Percentiles rank a stretch among this genome's conserved stretches.
Evolutionary conservation across 768 basidiomycete species (phyloP).

Genomic region (Mycena floridula): DNA sequence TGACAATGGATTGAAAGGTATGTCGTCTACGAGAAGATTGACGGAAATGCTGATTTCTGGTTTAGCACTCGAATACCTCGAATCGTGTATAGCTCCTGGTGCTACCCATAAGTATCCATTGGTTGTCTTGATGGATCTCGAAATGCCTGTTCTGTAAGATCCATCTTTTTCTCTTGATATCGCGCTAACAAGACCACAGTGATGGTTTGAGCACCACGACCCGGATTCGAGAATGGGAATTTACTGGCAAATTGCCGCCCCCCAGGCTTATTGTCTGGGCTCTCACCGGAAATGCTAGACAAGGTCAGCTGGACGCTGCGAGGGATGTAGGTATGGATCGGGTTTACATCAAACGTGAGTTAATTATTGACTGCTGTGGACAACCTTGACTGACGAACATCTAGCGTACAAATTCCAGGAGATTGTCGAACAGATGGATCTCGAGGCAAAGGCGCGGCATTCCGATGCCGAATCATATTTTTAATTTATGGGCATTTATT

Average conservation of each 20-base stretch:
- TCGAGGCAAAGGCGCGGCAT: too few relatives aligned
- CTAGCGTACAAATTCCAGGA: too few relatives aligned
- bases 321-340: conserved; percentile 7
- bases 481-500: too few relatives aligned
- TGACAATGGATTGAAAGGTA: conserved; percentile 7
- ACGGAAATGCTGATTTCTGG: too few relatives aligned
- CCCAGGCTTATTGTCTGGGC: conserved; percentile 3
- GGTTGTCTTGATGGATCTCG: conserved; percentile 5
- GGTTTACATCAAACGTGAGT: conserved; percentile 7
- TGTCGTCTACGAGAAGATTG: too few relatives aligned
- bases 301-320: conserved; percentile 4
- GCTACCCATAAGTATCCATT: conserved; percentile 1
- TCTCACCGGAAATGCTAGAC: conserved; percentile 5
- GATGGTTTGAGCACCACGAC: conserved; percentile 3
- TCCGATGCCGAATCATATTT: too few relatives aligned
- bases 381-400: too few relatives aligned
- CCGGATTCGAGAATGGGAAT: conserved; percentile 5
- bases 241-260: conserved; percentile 1
- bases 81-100: background rate
- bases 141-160: conserved; percentile 7
- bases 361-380: too few relatives aligned
- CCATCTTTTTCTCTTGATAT: background rate
- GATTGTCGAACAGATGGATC: too few relatives aligned
- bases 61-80: conserved; percentile 1
- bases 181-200: background rate